Evolutionary conservation across 495 filamentous ascomycete species (phyloP).

Genomic region (Filosporella fistucella): DNA sequence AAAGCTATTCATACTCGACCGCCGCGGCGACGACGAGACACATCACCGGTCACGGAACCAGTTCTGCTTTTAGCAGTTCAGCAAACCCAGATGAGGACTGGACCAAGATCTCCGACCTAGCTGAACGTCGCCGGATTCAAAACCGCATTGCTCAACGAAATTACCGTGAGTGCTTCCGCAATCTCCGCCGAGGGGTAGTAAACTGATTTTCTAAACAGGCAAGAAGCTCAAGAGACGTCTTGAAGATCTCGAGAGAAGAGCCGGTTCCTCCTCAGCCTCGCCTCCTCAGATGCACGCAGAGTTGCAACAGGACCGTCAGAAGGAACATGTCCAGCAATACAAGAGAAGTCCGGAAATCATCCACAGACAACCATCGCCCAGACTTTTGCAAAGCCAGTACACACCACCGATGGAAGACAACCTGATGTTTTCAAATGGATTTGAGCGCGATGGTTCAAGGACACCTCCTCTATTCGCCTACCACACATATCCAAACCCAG

Average conservation of each 20-base stretch:
- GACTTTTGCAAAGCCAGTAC: slow-evolving; percentile 42
- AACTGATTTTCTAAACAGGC: slow-evolving; percentile 48
- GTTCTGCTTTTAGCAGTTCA: slow-evolving; percentile 93
- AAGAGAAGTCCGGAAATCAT: slow-evolving; percentile 26
- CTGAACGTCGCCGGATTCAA: slow-evolving; percentile 90
- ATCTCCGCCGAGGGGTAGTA: not conserved
- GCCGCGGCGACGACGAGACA: slow-evolving; percentile 43
- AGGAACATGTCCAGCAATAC: slow-evolving; percentile 10
- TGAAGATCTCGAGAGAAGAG: slow-evolving; percentile 92
- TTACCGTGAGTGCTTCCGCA: slow-evolving; percentile 70
- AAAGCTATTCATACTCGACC: slow-evolving; percentile 35
- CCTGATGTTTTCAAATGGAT: slow-evolving; percentile 37
- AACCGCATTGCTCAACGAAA: slow-evolving; percentile 97
- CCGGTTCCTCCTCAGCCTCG: slow-evolving; percentile 72
- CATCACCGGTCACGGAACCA: slow-evolving; percentile 67
- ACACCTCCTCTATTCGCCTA: slow-evolving; percentile 72
- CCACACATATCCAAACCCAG: slow-evolving; percentile 60
- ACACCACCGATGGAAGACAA: slow-evolving; percentile 56
- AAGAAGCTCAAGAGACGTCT: slow-evolving; percentile 98
- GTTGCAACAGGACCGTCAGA: slow-evolving; percentile 19
- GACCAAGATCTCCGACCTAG: slow-evolving; percentile 98
- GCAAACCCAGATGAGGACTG: slow-evolving; percentile 98
- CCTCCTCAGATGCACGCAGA: slow-evolving; percentile 30
- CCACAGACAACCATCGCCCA: slow-evolving; percentile 33
- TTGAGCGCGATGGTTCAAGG: slow-evolving; percentile 57